Base-by-base conservation (phyloP, 805 yeast genomes). In the Saccharomycopsis fermentans region DNA sequence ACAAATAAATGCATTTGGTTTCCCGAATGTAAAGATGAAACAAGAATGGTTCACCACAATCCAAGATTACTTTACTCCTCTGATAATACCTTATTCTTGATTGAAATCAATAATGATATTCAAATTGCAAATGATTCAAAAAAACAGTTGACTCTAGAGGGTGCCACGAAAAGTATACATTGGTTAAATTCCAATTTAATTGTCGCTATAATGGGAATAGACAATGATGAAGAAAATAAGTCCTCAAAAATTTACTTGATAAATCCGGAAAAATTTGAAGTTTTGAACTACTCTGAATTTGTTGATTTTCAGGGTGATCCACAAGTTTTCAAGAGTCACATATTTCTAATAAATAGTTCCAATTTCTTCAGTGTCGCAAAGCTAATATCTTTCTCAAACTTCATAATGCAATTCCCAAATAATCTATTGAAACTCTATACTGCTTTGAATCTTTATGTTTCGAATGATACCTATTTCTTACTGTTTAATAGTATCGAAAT, bases 1-100 rank as follows among this genome's bases (percentile, higher is more conserved):
- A 57, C 71, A 34, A 63, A 75, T 14, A 87, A 83, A 0, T 73
- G 79, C 59, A 65, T 83, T 12, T 86, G 92, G 92, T 83, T 74
- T 63, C 92, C 92, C 0, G 78, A 77, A 60, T 58, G 37, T 63
- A 63, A 6, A 55, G 59, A 17, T 26, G 39, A 17, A 24, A 27
- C 35, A 64, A 39, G n/a, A 57, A 43, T 66, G 63, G 63, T 65
- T 64, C 70, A 1, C 80, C 88, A 0, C 70, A 75, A 59, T 68
- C 89, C 52, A 90, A 84, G 83, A 58, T 68, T 84, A 57, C 73
- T 73, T 12, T 67, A 70, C 0, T 58, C 66, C 6, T 60, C 54
- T 3, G 62, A 64, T 4, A 21, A 26, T 14, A 11, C 11, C 5
- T 12, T 29, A 19, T 19, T 16, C 16, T 26, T 26, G 16, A 40